Base-by-base conservation (phyloP, 371 early-diverging fungal genomes). In the Nematocida major region DNA sequence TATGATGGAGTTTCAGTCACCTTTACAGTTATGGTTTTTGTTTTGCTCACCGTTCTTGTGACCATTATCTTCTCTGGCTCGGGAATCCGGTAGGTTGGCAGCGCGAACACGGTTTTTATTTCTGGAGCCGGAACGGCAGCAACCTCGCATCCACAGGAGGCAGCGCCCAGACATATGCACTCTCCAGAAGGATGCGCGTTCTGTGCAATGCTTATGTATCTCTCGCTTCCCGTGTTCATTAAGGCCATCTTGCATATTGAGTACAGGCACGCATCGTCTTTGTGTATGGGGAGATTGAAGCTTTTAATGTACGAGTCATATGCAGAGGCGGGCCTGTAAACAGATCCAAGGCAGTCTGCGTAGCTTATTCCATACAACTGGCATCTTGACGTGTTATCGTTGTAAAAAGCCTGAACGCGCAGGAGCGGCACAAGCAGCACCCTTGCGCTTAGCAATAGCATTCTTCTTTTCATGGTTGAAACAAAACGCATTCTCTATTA, bases 261-360 rank as follows among this genome's bases (percentile, higher is more conserved):
- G 30, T 62, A 77, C 9, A 26, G 51, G 47, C 82, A 81, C 15
- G 40, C 30, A 32, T 53, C 50, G 20, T 79, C 82, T 45, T 68
- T 73, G 20, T 63, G 40, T 34, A 81, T 51, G 39, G 79, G 82
- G 22, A 81, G 26, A 62, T 79, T 73, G 54, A 79, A 79, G 59
- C 82, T 81, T 15, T 67, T 45, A 20, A 76, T 30, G 53, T 67
- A 81, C 22, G 67, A 54, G 30, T 81, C 76, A 59, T 79, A 81
- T 45, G 66, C 65, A 15, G 48, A n/a, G 22, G 32, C 30, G 3
- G 79, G 79, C 20, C 79, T 34, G 47, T 79, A 81, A 2, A 79
- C 59, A 15, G 82, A 81, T 24, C 66, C 61, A 3, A 66, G 18
- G 59, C 81, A 81, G 49, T 81, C 79, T 11, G 63, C 50, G 40